A percentile compares a stretch with the other conserved stretches of the same genome.
Conservation (phyloP, 192 early-diverging fungal genomes). For the Podila epigama region DNA sequence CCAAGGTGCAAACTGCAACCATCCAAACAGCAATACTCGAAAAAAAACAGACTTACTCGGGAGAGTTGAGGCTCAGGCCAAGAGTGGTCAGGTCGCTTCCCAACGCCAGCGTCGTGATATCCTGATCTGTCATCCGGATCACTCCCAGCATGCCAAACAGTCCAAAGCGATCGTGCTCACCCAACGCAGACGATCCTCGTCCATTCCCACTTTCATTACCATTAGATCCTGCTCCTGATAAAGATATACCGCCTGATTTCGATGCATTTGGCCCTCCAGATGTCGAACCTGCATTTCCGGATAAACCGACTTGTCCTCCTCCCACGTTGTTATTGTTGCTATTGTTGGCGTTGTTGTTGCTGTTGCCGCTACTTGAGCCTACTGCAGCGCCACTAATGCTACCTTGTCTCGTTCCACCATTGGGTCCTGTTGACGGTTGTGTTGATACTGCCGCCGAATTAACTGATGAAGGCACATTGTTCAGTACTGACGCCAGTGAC, state of each 20-base stretch:
- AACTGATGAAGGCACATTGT: slow-evolving; percentile 35
- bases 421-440: slow-evolving; percentile 10
- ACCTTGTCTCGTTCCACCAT: not conserved
- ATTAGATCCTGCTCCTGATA: slow-evolving; percentile 3
- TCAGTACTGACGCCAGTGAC: slow-evolving; percentile 35
- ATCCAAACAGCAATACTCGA: not conserved
- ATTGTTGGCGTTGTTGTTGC: not conserved
- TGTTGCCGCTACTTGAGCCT: not conserved
- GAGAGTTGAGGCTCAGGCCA: slow-evolving; percentile 76
- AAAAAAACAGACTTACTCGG: slow-evolving; percentile 57
- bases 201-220: not conserved
- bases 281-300: too few relatives aligned
- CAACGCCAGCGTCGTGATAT: slow-evolving; percentile 82
- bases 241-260: slow-evolving; percentile 1
- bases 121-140: slow-evolving; percentile 80
- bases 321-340: too few relatives aligned
- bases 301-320: too few relatives aligned
- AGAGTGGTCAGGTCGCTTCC: slow-evolving; percentile 91
- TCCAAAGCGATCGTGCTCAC: slow-evolving; percentile 74
- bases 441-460: slow-evolving; percentile 14
- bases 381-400: slow-evolving; percentile 4
- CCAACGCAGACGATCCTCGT: not conserved
- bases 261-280: too few relatives aligned
- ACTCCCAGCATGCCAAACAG: slow-evolving; percentile 89
- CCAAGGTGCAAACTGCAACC: not conserved